Conservation (phyloP, 2,329 filamentous ascomycete genomes). For the Sphaerostilbella broomeana region DNA sequence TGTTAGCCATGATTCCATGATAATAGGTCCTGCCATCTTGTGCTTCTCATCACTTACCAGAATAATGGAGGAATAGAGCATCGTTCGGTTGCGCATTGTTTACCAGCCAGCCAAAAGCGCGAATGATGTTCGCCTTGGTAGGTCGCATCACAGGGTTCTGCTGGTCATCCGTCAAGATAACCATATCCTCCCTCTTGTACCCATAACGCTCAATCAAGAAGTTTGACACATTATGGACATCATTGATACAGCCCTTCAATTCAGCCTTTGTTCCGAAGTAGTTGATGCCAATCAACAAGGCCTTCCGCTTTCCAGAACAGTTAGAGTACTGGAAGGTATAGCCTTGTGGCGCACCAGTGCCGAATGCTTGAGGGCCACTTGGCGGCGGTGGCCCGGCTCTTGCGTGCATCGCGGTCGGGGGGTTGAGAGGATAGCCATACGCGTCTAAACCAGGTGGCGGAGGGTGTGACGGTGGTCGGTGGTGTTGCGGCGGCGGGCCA, state of each 20-base stretch:
- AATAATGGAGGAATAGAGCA: conserved; percentile 71
- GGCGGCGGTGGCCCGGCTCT: conserved; percentile 39
- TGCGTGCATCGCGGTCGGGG: conserved; percentile 20
- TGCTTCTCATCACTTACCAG: conserved; percentile 37
- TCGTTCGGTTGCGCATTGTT: conserved; percentile 66
- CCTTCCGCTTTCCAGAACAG: conserved; percentile 67
- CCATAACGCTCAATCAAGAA: conserved; percentile 63
- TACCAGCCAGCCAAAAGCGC: conserved; percentile 71
- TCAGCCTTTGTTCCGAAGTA: conserved; percentile 68
- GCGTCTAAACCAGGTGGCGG: conserved; percentile 38
- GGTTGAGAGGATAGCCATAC: conserved; percentile 40
- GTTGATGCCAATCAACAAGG: conserved; percentile 73
- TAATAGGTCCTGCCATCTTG: background rate
- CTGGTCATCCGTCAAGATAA: conserved; percentile 70
- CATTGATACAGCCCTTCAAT: conserved; percentile 73
- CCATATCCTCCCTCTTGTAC: conserved; percentile 75
- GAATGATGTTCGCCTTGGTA: conserved; percentile 68
- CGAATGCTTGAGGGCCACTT: conserved; percentile 49
- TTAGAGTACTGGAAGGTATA: conserved; percentile 73
- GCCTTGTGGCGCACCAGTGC: conserved; percentile 59
- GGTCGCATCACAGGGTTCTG: conserved; percentile 62
- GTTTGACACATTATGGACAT: conserved; percentile 67
- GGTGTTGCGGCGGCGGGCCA: conserved; percentile 14
- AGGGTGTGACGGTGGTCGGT: conserved; percentile 29
- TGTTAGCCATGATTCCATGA: conserved; percentile 1